phyloP scores from a whole-genome alignment of 371 early-diverging fungal genomes.

The Quaeritorhiza haematococci region DNA sequence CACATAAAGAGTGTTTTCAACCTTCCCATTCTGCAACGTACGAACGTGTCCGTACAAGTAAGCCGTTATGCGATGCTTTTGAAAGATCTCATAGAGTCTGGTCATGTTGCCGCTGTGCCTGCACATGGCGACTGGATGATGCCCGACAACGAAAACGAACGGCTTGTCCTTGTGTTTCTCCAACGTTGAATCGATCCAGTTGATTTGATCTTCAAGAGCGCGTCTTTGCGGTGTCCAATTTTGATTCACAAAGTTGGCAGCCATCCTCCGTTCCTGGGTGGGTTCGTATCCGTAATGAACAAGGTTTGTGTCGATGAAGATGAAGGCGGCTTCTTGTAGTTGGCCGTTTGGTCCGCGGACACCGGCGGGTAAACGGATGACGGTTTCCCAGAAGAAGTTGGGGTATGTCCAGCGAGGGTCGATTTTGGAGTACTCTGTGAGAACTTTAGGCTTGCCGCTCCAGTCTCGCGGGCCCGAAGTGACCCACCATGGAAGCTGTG shows the following conservation, averaged over 20 bases:
- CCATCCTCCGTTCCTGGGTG: not conserved
- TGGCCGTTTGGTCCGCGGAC: too few relatives aligned
- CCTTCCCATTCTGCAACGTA: constrained; percentile 8
- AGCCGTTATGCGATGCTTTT: constrained; percentile 8
- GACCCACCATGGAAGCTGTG: constrained; percentile 9
- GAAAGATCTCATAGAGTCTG: not conserved
- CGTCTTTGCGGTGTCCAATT: constrained; percentile 10
- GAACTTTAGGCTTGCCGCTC: constrained; percentile 5
- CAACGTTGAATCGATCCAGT: constrained; percentile 9
- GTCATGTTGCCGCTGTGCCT: constrained; percentile 4
- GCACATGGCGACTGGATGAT: constrained; percentile 17
- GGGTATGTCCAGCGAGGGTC: constrained; percentile 10
- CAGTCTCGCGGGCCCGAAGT: constrained; percentile 24
- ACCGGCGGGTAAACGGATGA: not conserved
- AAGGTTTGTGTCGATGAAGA: constrained; percentile 22
- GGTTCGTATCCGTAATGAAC: constrained; percentile 14
- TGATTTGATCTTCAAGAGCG: constrained; percentile 16
- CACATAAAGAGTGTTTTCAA: constrained; percentile 9
- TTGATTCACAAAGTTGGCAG: constrained; percentile 8
- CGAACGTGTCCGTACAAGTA: constrained; percentile 22
- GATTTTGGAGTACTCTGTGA: constrained; percentile 5
- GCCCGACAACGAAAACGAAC: constrained; percentile 19
- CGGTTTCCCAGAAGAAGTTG: constrained; percentile 15
- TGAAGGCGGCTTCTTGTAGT: constrained; percentile 13
- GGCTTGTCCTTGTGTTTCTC: constrained; percentile 5